Conservation (phyloP, 306 rosid genomes). For the Cucumis cinereus region DNA sequence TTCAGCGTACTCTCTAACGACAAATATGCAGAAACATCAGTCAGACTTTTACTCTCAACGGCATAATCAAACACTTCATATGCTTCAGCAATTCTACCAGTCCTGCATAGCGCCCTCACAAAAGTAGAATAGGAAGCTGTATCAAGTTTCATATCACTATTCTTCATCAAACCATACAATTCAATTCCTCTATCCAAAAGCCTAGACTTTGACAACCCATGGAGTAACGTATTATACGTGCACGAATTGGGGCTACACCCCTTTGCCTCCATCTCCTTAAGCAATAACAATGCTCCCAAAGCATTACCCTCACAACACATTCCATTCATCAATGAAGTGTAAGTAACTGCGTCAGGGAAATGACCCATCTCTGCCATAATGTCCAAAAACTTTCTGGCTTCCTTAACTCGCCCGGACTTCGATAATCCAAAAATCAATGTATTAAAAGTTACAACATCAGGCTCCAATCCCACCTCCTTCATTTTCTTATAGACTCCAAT, state of each 20-base stretch:
- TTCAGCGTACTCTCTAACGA: constrained; percentile 68
- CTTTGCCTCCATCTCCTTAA: constrained; percentile 61
- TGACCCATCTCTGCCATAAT: constrained; percentile 60
- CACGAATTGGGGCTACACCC: constrained; percentile 67
- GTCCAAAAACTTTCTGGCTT: constrained; percentile 55
- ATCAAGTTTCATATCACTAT: constrained; percentile 52
- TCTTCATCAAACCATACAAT: constrained; percentile 54
- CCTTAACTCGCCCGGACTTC: constrained; percentile 45
- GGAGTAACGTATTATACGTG: constrained; percentile 64
- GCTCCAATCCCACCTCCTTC: constrained; percentile 73
- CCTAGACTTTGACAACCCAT: constrained; percentile 67
- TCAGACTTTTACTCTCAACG: constrained; percentile 71
- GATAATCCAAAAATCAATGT: constrained; percentile 75
- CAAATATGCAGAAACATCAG: constrained; percentile 57
- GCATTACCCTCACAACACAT: constrained; percentile 67
- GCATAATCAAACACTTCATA: constrained; percentile 87
- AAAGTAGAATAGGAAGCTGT: constrained; percentile 63
- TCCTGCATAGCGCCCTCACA: constrained; percentile 66
- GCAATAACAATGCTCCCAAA: constrained; percentile 41
- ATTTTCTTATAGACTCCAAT: constrained; percentile 57
- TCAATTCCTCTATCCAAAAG: constrained; percentile 56
- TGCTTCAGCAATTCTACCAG: constrained; percentile 68
- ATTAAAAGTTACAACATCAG: constrained; percentile 71
- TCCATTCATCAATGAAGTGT: constrained; percentile 84
- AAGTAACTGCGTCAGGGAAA: constrained; percentile 65